Percentiles rank a stretch among this genome's conserved stretches.
phyloP scores from a whole-genome alignment of 192 early-diverging fungal species.

The Funneliformis mosseae region DNA sequence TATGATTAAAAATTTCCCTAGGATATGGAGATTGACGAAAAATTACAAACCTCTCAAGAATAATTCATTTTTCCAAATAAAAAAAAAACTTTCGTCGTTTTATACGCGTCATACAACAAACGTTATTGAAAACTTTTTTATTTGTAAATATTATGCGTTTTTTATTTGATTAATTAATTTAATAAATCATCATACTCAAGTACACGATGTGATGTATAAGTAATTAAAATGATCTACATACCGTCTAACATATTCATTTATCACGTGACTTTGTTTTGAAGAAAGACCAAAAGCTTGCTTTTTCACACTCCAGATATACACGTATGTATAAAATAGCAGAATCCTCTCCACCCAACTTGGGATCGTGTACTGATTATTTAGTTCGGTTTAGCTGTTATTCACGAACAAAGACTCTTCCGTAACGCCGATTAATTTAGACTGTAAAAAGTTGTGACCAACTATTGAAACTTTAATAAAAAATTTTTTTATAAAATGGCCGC shows the following conservation, averaged over 20 bases:
- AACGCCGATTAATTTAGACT: neutral
- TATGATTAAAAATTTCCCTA: too few relatives aligned
- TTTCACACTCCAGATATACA: neutral
- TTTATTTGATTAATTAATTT: too few relatives aligned
- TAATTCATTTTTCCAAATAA: too few relatives aligned
- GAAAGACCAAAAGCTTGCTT: neutral
- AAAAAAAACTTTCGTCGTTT: too few relatives aligned
- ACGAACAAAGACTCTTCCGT: neutral
- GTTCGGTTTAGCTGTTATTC: neutral
- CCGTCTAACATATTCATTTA: neutral
- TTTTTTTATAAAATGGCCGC: neutral
- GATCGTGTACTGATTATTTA: neutral
- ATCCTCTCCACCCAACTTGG: neutral
- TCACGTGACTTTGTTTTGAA: constrained; percentile 15
- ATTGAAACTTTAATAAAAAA: neutral
- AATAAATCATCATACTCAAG: too few relatives aligned
- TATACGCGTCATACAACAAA: too few relatives aligned
- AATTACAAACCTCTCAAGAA: too few relatives aligned
- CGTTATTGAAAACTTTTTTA: too few relatives aligned
- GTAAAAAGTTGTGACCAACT: neutral
- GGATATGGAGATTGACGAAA: too few relatives aligned
- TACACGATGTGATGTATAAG: too few relatives aligned
- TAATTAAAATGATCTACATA: neutral
- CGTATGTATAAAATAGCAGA: constrained; percentile 12
- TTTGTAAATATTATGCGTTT: too few relatives aligned